phyloP scores from a whole-genome alignment of 352 stramenopile species.

The Pythium periplocum region DNA sequence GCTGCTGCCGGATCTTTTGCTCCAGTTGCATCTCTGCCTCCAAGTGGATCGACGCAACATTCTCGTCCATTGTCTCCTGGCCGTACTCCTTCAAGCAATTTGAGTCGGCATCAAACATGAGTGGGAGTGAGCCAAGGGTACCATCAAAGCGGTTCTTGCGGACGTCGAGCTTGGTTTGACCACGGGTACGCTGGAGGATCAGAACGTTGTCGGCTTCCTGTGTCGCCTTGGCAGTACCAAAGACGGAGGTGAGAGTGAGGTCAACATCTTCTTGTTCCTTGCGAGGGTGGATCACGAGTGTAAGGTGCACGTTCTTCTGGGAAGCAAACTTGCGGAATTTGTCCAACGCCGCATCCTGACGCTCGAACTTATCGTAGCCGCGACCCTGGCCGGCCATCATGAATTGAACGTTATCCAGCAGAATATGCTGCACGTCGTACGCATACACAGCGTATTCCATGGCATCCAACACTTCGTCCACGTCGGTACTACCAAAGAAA shows the following conservation, averaged over 20 bases:
- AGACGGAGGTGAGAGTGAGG: constrained; percentile 95
- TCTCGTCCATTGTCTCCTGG: constrained; percentile 61
- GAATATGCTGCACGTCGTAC: constrained; percentile 97
- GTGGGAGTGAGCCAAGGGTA: constrained; percentile 79
- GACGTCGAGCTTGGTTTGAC: constrained; percentile 94
- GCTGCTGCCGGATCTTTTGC: constrained; percentile 46
- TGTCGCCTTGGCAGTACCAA: constrained; percentile 97
- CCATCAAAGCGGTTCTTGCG: constrained; percentile 96
- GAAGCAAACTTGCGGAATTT: constrained; percentile 96
- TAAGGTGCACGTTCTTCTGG: constrained; percentile 97
- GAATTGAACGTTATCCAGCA: constrained; percentile 99
- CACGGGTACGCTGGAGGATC: constrained; percentile 93
- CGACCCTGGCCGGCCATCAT: constrained; percentile 94
- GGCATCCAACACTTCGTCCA: constrained; percentile 95
- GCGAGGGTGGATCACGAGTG: constrained; percentile 97
- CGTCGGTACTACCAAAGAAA: constrained; percentile 96
- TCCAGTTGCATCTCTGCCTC: constrained; percentile 77
- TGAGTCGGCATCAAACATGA: constrained; percentile 79
- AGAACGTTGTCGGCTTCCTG: constrained; percentile 99
- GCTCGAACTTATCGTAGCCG: constrained; percentile 87
- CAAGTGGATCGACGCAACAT: constrained; percentile 59
- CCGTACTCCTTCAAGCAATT: constrained; percentile 63
- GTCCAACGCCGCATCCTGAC: constrained; percentile 93
- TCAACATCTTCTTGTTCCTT: constrained; percentile 96
- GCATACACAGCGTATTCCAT: constrained; percentile 99